These are phyloP conservation scores for Xylariales sp. DNA, from an alignment of 2,329 filamentous ascomycete genomes.

Conservation along the genomic window DNA sequence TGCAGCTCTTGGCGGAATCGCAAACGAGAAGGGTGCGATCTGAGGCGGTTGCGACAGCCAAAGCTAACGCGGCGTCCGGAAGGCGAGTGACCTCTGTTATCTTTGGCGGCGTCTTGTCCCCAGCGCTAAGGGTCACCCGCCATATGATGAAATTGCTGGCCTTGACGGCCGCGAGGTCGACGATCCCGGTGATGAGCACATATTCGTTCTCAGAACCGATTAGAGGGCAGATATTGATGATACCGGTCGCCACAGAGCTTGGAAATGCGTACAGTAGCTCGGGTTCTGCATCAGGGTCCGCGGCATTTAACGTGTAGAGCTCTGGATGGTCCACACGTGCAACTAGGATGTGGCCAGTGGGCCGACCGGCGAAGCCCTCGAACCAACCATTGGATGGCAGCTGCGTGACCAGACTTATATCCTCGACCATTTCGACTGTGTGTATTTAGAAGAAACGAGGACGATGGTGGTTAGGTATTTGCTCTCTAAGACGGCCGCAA, in stretches of 20 bases:
- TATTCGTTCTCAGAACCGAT: constrained; percentile 21
- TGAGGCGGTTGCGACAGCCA: constrained; percentile 16
- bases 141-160: constrained; percentile 19
- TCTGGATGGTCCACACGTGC: constrained; percentile 24
- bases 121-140: constrained; percentile 16
- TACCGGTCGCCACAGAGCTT: constrained; percentile 14
- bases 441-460: no score
- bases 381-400: constrained; percentile 26
- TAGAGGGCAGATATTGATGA: constrained; percentile 20
- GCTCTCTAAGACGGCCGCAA: no score
- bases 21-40: constrained; percentile 20
- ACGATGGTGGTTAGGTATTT: no score
- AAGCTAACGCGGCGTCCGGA: constrained; percentile 11
- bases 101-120: constrained; percentile 20
- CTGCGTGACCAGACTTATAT: constrained; percentile 21
- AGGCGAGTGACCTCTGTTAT: constrained; percentile 16
- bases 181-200: constrained; percentile 17
- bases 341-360: constrained; percentile 23
- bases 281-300: constrained; percentile 19
- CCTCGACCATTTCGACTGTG: constrained; percentile 2
- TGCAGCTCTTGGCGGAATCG: not conserved
- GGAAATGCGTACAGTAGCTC: constrained; percentile 20
- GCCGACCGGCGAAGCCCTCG: constrained; percentile 22
- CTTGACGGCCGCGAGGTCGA: constrained; percentile 24
- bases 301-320: constrained; percentile 22